Evolutionary conservation across 1,284 basidiomycete species (phyloP), one percentile per base, ranked within the genome.

Genomic region (Takashimella koratensis): DNA sequence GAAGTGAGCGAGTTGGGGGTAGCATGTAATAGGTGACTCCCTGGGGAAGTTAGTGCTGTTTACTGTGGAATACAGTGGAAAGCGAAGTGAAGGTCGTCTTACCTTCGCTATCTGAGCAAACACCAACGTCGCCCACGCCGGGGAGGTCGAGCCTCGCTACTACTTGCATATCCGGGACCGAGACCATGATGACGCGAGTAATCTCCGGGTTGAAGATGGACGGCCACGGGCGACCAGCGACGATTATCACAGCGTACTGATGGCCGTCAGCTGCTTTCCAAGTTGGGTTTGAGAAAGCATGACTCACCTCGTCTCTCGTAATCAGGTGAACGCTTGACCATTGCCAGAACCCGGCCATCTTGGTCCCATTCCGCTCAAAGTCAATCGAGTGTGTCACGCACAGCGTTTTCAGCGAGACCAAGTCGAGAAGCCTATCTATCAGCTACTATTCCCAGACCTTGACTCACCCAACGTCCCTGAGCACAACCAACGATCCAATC

Each of bases 171-270:
- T 20, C 12, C 2, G 47, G 51, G 6, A 54, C 27, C 4, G 52
- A 43, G 1, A 72, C 53, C 61, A 68, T 63, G 23, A 70, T 58
- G 0, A 73, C 67, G 12, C 65, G 53, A 0, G 73, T 73, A 4
- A 73, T 66, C 36, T 73, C 70, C 10, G 70, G 70, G 44, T 71
- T 71, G 0, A 66, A 66, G 41, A 63, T 69, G 0, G 73, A 65
- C 2, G 70, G 68, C 69, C 70, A 73, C 3, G 70, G 71, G 16
- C 67, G 48, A 3, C 67, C 73, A 52, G 66, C 59, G 8, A 54
- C 65, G 22, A 71, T 43, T 5, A 74, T 40, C 39, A 69, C 44
- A 2, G 54, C 43, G 0, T 46, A 52, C 64, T 68, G 50, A 6
- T 2, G 6, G 45, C 47, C 25, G 43, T 47, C 30, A 11, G 10